phyloP scores from a whole-genome alignment of 495 filamentous ascomycete species.

The Aspergillus nanangensis region DNA sequence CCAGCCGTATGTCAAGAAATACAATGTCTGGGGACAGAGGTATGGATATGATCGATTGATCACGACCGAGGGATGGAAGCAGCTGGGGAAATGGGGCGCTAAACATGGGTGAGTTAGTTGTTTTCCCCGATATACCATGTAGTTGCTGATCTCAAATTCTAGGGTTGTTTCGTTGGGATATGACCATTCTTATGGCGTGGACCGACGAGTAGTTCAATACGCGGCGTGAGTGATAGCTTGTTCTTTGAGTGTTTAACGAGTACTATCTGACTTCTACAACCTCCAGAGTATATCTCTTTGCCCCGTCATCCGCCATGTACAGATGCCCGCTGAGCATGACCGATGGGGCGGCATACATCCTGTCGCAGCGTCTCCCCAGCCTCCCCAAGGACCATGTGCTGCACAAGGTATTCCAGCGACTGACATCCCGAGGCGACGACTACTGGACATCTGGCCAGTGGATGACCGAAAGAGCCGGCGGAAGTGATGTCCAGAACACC shows the following conservation, averaged over 20 bases:
- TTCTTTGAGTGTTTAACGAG: no score
- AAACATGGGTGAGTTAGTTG: constrained; percentile 21
- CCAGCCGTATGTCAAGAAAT: constrained; percentile 32
- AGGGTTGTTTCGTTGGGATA: constrained; percentile 41
- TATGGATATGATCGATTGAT: constrained; percentile 36
- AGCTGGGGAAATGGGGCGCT: constrained; percentile 32
- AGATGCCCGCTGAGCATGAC: constrained; percentile 68
- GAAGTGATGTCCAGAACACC: constrained; percentile 67
- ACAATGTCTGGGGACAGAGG: constrained; percentile 34
- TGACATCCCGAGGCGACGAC: constrained; percentile 53
- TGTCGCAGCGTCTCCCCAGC: constrained; percentile 45
- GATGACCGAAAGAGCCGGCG: constrained; percentile 78
- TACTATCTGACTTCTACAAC: neutral
- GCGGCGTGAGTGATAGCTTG: constrained; percentile 22
- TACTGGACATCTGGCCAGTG: constrained; percentile 78
- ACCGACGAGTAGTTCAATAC: constrained; percentile 39
- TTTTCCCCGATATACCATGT: no score
- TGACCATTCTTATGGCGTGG: constrained; percentile 19
- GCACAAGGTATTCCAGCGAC: constrained; percentile 39
- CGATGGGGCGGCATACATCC: constrained; percentile 63
- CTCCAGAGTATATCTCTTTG: constrained; percentile 61
- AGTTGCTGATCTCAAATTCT: no score
- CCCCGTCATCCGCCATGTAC: constrained; percentile 55
- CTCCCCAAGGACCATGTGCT: constrained; percentile 38
- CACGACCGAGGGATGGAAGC: constrained; percentile 41